phyloP scores from a whole-genome alignment of 2,329 filamentous ascomycete species.

The Epichloe elymi region DNA sequence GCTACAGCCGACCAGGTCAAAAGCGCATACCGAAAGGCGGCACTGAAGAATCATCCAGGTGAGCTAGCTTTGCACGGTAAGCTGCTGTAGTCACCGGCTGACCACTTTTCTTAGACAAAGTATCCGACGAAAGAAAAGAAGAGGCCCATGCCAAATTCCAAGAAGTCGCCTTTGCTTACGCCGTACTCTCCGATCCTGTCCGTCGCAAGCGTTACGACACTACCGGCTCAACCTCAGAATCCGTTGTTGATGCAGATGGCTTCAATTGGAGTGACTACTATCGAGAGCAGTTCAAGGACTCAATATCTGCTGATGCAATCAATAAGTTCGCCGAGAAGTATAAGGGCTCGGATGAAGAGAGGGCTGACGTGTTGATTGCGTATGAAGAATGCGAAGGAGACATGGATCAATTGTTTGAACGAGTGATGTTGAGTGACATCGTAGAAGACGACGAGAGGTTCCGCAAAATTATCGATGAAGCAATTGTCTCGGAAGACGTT shows the following conservation, averaged over 20 bases:
- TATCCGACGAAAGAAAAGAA: constrained; percentile 50
- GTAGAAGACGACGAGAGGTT: constrained; percentile 79
- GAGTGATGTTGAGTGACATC: constrained; percentile 77
- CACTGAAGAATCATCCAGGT: constrained; percentile 79
- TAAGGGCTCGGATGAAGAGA: constrained; percentile 77
- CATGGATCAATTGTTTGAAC: constrained; percentile 65
- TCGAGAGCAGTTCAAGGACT: constrained; percentile 65
- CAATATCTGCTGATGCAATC: constrained; percentile 63
- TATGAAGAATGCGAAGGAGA: constrained; percentile 63
- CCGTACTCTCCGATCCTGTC: constrained; percentile 70
- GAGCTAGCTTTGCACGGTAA: constrained; percentile 13
- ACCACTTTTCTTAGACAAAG: constrained; percentile 51
- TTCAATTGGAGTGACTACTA: constrained; percentile 93
- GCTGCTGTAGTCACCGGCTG: not conserved
- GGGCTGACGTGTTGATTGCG: constrained; percentile 58
- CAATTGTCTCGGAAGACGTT: constrained; percentile 59
- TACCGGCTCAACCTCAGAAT: constrained; percentile 80
- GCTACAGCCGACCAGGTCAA: constrained; percentile 75
- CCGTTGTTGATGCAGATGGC: constrained; percentile 59
- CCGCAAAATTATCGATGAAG: constrained; percentile 64
- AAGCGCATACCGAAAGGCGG: constrained; percentile 79
- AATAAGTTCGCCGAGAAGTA: constrained; percentile 64
- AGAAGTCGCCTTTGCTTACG: constrained; percentile 84
- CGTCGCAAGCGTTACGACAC: constrained; percentile 78
- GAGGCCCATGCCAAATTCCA: constrained; percentile 75